These are phyloP conservation scores for Lasiosphaeris hirsuta DNA, from an alignment of 495 filamentous ascomycete species.

Conservation along the genomic window DNA sequence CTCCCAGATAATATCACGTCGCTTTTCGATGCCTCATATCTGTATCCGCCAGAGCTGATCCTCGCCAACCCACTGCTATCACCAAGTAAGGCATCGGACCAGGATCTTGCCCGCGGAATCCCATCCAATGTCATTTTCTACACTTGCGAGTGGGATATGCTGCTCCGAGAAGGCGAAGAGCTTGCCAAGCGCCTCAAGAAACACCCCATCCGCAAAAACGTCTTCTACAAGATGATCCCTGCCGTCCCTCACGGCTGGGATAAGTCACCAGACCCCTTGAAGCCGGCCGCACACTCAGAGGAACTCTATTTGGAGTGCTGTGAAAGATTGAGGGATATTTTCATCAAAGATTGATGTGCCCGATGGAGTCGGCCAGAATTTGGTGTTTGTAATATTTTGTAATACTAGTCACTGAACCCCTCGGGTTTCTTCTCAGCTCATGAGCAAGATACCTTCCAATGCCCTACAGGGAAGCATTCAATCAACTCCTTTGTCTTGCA, in stretches of 20 bases:
- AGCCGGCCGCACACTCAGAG: constrained; percentile 43
- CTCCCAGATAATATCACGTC: constrained; percentile 70
- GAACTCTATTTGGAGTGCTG: constrained; percentile 41
- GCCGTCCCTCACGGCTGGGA: constrained; percentile 81
- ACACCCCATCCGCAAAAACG: constrained; percentile 59
- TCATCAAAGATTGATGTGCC: constrained; percentile 22
- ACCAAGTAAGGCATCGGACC: constrained; percentile 38
- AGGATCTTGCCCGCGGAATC: constrained; percentile 40
- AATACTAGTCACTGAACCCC: not conserved
- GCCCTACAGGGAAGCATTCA: no score
- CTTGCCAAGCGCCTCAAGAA: constrained; percentile 59
- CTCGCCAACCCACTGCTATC: constrained; percentile 38
- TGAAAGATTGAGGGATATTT: constrained; percentile 27
- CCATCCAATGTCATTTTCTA: constrained; percentile 57
- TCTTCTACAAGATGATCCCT: constrained; percentile 67
- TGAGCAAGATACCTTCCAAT: no score
- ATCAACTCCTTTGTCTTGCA: no score
- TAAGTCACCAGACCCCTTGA: constrained; percentile 75
- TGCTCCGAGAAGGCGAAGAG: constrained; percentile 69
- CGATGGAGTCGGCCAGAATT: no score
- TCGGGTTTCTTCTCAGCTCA: not conserved
- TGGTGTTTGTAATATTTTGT: constrained; percentile 2
- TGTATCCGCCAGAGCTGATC: constrained; percentile 48
- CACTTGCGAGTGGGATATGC: constrained; percentile 90
- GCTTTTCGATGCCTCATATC: constrained; percentile 84